Evolutionary conservation across 495 filamentous ascomycete species (phyloP).

Genomic region (Lineolata rhizophorae): DNA sequence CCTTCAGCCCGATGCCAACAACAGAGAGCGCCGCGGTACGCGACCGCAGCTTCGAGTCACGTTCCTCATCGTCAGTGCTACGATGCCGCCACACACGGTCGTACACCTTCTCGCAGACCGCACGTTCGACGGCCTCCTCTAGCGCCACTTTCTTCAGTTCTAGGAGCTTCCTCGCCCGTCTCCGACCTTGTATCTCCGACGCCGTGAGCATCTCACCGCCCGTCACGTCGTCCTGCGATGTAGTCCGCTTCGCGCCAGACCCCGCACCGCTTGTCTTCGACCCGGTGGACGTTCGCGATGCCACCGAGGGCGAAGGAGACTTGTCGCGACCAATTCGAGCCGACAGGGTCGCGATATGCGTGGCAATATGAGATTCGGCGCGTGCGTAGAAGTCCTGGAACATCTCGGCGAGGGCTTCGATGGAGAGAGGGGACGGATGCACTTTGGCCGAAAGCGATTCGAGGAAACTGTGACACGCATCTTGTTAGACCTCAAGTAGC

Average conservation of each 20-base stretch:
- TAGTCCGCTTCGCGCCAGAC: slow-evolving; percentile 5
- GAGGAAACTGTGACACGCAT: slow-evolving; percentile 65
- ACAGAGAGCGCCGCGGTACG: slow-evolving; percentile 80
- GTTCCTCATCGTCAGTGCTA: slow-evolving; percentile 79
- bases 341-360: slow-evolving; percentile 66
- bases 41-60: slow-evolving; percentile 86
- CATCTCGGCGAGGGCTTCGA: slow-evolving; percentile 61
- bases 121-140: slow-evolving; percentile 82
- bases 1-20: slow-evolving; percentile 70
- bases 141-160: slow-evolving; percentile 53
- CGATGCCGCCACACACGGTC: slow-evolving; percentile 75
- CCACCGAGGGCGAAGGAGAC: slow-evolving; percentile 26
- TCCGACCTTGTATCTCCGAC: slow-evolving; percentile 57
- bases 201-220: slow-evolving; percentile 66
- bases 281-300: slow-evolving; percentile 21
- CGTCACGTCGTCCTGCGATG: slow-evolving; percentile 11
- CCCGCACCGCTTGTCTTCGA: slow-evolving; percentile 16
- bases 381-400: slow-evolving; percentile 90
- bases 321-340: slow-evolving; percentile 46
- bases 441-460: slow-evolving; percentile 77
- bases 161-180: slow-evolving; percentile 52
- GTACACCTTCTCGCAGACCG: slow-evolving; percentile 73
- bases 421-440: slow-evolving; percentile 59
- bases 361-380: slow-evolving; percentile 63
- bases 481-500: too few relatives aligned